These are phyloP conservation scores for Solanum neorickii DNA, from an alignment of 257 asterid genomes.

Conservation along the genomic window DNA sequence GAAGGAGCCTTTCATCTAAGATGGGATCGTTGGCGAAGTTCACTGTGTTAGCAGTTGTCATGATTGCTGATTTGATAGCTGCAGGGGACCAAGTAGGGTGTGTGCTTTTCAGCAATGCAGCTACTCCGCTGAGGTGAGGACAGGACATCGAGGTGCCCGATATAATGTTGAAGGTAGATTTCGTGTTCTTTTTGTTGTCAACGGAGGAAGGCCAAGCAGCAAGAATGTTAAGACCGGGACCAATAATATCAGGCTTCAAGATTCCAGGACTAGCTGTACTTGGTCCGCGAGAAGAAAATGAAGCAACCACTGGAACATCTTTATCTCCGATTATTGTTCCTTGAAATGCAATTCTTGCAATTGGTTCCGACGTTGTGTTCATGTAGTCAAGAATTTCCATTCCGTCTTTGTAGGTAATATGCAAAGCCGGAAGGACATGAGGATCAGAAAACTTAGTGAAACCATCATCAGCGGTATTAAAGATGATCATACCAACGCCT, in stretches of 20 bases:
- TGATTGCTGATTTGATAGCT: conserved; percentile 42
- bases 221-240: not conserved
- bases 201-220: not conserved
- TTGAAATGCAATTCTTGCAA: not conserved
- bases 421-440: not conserved
- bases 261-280: not conserved
- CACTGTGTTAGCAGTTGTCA: conserved; percentile 32
- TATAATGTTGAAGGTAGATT: not conserved
- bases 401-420: not conserved
- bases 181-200: not conserved
- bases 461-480: not conserved
- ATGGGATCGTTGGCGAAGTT: conserved; percentile 16
- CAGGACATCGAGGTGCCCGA: not conserved
- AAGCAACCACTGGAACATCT: not conserved
- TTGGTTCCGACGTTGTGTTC: not conserved
- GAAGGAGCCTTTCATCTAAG: conserved; percentile 17
- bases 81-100: conserved; percentile 12
- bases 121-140: not conserved
- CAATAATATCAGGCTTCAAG: not conserved
- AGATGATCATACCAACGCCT: not conserved
- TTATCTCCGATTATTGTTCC: not conserved
- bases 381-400: not conserved
- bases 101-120: not conserved
- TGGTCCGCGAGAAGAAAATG: not conserved
- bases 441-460: not conserved